Percentiles rank a stretch among this genome's conserved stretches.
Conservation (phyloP, 352 stramenopile genomes). For the Pelagophyceae sp. region DNA sequence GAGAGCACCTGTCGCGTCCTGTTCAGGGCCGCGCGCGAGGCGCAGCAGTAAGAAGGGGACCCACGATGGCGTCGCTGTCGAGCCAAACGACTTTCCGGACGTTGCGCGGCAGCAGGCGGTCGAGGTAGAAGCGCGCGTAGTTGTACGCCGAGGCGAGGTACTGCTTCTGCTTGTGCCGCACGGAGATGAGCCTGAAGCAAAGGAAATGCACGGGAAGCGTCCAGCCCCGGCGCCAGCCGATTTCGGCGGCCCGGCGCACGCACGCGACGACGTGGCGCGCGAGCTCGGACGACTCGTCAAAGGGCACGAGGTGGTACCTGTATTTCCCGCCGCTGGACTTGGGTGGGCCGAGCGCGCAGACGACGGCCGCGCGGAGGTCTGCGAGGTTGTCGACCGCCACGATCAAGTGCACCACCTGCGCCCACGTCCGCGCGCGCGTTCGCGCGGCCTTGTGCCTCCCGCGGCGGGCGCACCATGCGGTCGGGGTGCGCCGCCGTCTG, state of each 20-base stretch:
- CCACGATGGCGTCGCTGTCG: slow-evolving; percentile 12
- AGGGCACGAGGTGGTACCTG: not conserved
- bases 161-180: slow-evolving; percentile 1
- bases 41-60: no score
- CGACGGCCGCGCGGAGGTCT: not conserved
- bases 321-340: not conserved
- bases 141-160: slow-evolving; percentile 4
- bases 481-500: not conserved
- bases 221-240: no score
- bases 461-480: not conserved
- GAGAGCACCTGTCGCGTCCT: no score
- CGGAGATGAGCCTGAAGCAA: not conserved
- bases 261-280: not conserved
- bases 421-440: no score
- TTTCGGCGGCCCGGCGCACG: no score
- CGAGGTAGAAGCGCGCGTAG: slow-evolving; percentile 18
- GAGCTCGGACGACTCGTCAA: not conserved
- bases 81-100: slow-evolving; percentile 1
- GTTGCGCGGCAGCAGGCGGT: not conserved
- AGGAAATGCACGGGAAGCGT: no score
- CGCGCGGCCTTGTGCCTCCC: no score
- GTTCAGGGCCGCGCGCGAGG: no score
- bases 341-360: not conserved
- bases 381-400: not conserved
- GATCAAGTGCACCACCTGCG: slow-evolving; percentile 7